Evolutionary conservation across 805 yeast species (phyloP), one percentile per base, ranked within the genome.

Genomic region (Candida parachauliodes): DNA sequence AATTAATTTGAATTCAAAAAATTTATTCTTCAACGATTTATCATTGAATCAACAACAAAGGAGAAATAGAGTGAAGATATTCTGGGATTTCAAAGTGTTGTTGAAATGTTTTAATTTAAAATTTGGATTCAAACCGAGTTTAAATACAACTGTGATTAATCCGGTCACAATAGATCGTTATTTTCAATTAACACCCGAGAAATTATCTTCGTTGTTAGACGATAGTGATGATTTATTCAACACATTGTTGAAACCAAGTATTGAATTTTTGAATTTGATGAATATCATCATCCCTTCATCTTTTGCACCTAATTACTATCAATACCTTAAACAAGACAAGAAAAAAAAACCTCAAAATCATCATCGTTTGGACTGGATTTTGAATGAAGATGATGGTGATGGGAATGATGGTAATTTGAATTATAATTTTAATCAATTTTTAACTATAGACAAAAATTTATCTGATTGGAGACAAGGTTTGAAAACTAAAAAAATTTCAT

Each of bases 321-420:
- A 68, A 44, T 68, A 68, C 42, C 46, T 68, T 30, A 63, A 61
- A 37, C 48, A 51, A 19, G 59, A 56, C 12, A 50, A 45, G 24
- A 51, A 50, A 12, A 46, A 50, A 30, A 41, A 40, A 10, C 48
- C 50, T 17, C 48, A 45, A n/a, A 43, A 42, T 16, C 45, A 38
- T 18, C 53, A 54, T 28, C 54, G 55, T 12, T 51, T 68, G 20
- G 72, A 68, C 42, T 65, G 71, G 70, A 65, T 68, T 17, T 52
- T 67, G 31, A 66, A 66, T 40, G 71, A 68, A 41, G 71, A 67
- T 43, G 74, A 66, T 43, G 74, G 74, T 16, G 74, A 68, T 43
- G 72, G 74, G 5, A 68, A 66, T 41, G 74, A 68, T 46, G 74
- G 74, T 3, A 68, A 68, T 39, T 58, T 68, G 44, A 68, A 68